Conservation (phyloP, 257 asterid genomes). For the Jaltomata sinuosa region DNA sequence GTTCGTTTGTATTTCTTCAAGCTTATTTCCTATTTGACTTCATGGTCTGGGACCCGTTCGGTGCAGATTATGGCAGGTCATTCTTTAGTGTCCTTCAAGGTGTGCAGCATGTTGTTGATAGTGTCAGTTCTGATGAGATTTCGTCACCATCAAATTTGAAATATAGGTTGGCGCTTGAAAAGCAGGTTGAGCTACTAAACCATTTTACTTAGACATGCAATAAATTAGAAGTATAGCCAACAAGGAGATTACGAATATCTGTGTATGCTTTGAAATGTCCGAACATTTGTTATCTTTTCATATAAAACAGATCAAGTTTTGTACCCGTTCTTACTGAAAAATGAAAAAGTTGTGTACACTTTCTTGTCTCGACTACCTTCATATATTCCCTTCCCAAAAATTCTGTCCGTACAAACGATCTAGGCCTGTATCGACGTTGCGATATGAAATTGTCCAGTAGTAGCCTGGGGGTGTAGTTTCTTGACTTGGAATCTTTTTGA, state of each 20-base stretch:
- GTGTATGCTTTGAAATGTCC: not conserved
- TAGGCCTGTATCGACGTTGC: not conserved
- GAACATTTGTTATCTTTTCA: not conserved
- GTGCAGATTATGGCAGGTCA: conserved; percentile 81
- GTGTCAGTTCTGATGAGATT: conserved; percentile 61
- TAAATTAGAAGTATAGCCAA: not conserved
- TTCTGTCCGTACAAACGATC: too few relatives aligned
- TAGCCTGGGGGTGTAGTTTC: not conserved
- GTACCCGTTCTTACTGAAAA: not conserved
- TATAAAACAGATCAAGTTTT: not conserved
- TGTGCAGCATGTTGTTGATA: conserved; percentile 68
- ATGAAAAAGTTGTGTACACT: not conserved
- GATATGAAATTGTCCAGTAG: not conserved
- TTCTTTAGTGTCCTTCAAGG: conserved; percentile 69
- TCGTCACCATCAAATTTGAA: conserved; percentile 73
- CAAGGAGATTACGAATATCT: not conserved
- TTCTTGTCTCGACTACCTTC: not conserved
- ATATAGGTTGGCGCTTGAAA: conserved; percentile 83
- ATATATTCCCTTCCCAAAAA: not conserved
- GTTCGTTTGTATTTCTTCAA: not conserved
- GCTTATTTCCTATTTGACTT: not conserved
- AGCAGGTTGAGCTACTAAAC: conserved; percentile 47
- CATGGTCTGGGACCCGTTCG: not conserved
- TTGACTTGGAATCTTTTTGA: not conserved
- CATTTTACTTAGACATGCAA: not conserved